phyloP scores from a whole-genome alignment of 2,329 filamentous ascomycete genomes.

The Tolypocladium guangdongense region DNA sequence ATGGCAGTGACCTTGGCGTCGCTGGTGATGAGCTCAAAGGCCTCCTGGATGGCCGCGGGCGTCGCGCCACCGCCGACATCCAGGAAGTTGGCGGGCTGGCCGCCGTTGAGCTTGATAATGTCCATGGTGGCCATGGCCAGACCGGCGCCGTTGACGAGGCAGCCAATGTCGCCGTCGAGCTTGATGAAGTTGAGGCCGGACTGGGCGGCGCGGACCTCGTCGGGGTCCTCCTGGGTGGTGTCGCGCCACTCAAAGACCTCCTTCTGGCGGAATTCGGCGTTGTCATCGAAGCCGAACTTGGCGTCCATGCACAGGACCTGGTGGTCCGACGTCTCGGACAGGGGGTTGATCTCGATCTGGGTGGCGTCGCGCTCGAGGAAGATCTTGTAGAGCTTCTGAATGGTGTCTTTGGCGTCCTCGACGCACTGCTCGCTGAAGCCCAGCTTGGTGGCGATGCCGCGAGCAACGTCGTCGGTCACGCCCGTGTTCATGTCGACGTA shows the following conservation, averaged over 20 bases:
- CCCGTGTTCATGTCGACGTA: slow-evolving; percentile 88
- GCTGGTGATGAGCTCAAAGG: slow-evolving; percentile 96
- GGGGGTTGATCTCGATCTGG: slow-evolving; percentile 99
- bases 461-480: slow-evolving; percentile 91
- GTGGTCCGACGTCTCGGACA: slow-evolving; percentile 97
- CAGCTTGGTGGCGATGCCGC: slow-evolving; percentile 79
- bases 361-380: slow-evolving; percentile 98
- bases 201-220: slow-evolving; percentile 94
- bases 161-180: slow-evolving; percentile 97
- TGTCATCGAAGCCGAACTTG: slow-evolving; percentile 98
- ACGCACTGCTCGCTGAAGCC: slow-evolving; percentile 98
- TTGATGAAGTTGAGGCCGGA: slow-evolving; percentile 99
- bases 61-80: slow-evolving; percentile 97
- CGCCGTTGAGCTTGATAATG: slow-evolving; percentile 99
- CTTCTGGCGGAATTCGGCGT: slow-evolving; percentile 96
- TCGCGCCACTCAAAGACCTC: slow-evolving; percentile 93
- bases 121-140: slow-evolving; percentile 99
- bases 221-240: slow-evolving; percentile 87
- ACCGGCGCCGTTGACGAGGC: slow-evolving; percentile 96
- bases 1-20: slow-evolving; percentile 97
- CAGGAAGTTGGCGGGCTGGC: slow-evolving; percentile 93
- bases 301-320: slow-evolving; percentile 98
- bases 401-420: slow-evolving; percentile 87
- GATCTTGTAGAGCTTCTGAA: slow-evolving; percentile 98
- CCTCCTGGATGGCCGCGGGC: slow-evolving; percentile 89